Conservation (phyloP, 495 filamentous ascomycete species). For the Penicillium odoratum region DNA sequence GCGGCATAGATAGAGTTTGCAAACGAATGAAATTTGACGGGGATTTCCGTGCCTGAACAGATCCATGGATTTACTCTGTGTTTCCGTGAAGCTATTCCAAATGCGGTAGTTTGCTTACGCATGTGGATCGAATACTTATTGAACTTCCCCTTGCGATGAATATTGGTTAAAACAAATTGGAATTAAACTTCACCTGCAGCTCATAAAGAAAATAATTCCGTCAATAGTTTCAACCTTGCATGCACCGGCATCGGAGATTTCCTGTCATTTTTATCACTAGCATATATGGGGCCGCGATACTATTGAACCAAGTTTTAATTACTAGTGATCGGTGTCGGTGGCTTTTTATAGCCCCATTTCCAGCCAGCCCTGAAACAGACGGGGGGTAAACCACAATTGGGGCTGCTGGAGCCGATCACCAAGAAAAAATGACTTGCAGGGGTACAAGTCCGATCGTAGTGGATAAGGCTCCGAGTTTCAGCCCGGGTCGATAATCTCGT, state of each 20-base stretch:
- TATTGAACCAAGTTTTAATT: not conserved
- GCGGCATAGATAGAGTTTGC: constrained; percentile 24
- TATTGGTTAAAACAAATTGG: not conserved
- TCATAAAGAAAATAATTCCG: not conserved
- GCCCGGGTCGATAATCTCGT: not conserved
- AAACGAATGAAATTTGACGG: not conserved
- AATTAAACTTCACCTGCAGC: not conserved
- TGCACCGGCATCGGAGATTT: not conserved
- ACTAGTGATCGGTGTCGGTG: not conserved
- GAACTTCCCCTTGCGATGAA: not conserved
- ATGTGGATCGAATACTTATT: not conserved
- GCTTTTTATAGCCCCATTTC: not conserved
- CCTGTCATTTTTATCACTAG: not conserved
- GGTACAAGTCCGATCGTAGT: not conserved
- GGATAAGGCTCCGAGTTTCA: not conserved
- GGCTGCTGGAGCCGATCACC: constrained; percentile 6
- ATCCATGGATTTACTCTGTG: not conserved
- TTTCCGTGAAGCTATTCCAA: constrained; percentile 9
- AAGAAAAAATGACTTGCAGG: not conserved
- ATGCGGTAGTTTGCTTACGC: constrained; percentile 32
- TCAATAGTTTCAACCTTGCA: not conserved
- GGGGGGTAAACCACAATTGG: not conserved
- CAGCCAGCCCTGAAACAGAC: not conserved
- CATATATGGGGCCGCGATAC: not conserved
- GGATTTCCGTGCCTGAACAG: not conserved